phyloP scores from a whole-genome alignment of 805 yeast genomes.

The Barnettozyma vustinii region DNA sequence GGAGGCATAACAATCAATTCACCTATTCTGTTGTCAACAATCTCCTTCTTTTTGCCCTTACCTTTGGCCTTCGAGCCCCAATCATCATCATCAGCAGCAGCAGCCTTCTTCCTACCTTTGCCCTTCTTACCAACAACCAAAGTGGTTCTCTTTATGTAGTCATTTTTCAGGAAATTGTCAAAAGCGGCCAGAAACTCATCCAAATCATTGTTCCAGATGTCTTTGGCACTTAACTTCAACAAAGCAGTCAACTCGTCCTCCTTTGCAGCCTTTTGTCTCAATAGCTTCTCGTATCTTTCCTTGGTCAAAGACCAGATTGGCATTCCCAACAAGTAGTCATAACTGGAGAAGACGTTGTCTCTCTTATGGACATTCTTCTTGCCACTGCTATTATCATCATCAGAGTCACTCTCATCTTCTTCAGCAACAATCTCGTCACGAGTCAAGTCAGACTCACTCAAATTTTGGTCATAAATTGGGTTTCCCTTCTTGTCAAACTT shows the following conservation, averaged over 20 bases:
- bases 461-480: slow-evolving; percentile 45
- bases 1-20: slow-evolving; percentile 24
- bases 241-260: slow-evolving; percentile 65
- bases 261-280: slow-evolving; percentile 66
- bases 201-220: slow-evolving; percentile 81
- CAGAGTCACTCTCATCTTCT: slow-evolving; percentile 33
- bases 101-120: slow-evolving; percentile 33
- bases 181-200: slow-evolving; percentile 67
- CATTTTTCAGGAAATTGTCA: slow-evolving; percentile 61
- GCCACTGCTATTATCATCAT: slow-evolving; percentile 32
- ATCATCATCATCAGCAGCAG: slow-evolving; percentile 18
- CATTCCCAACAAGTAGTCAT: slow-evolving; percentile 89
- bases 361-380: slow-evolving; percentile 34
- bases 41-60: slow-evolving; percentile 14
- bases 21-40: slow-evolving; percentile 18
- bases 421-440: slow-evolving; percentile 36
- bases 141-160: slow-evolving; percentile 52
- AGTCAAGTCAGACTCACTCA: slow-evolving; percentile 19
- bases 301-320: slow-evolving; percentile 88
- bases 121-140: slow-evolving; percentile 41
- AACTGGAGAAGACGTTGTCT: slow-evolving; percentile 55
- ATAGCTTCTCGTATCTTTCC: slow-evolving; percentile 79
- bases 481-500: slow-evolving; percentile 66
- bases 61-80: slow-evolving; percentile 15
- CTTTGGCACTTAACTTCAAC: slow-evolving; percentile 51